Conservation (phyloP, 148 eudicot genomes). For the Oxyria digyna region DNA sequence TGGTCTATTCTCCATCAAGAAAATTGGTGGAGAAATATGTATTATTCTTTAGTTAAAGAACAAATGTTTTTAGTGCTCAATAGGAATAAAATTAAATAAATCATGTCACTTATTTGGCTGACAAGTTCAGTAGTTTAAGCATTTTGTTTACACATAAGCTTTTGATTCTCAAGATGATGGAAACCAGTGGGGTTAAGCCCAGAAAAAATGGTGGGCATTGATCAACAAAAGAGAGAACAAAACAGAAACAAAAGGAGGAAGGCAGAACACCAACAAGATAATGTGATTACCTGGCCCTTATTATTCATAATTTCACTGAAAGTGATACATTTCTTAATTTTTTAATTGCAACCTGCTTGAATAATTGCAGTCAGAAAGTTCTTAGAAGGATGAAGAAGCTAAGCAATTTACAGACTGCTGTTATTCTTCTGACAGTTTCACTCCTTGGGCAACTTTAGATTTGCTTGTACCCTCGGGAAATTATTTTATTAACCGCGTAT, state of each 20-base stretch:
- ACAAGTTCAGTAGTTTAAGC: conserved; percentile 5
- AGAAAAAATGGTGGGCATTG: conserved; percentile 7
- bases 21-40: neutral
- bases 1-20: neutral
- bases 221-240: neutral
- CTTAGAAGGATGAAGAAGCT: no score
- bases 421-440: no score
- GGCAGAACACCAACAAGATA: neutral
- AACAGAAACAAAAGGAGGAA: neutral
- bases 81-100: neutral
- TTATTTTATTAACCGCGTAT: no score
- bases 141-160: neutral
- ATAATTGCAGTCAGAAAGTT: neutral
- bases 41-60: neutral
- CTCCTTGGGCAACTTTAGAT: no score
- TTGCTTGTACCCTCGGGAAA: no score
- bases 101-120: conserved; percentile 2
- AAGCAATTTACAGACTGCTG: no score
- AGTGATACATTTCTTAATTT: neutral
- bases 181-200: conserved; percentile 6
- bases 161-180: neutral
- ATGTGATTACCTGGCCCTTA: neutral
- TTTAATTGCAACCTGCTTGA: conserved; percentile 6
- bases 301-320: conserved; percentile 1
- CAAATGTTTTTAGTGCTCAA: neutral